Evolutionary conservation across 2,329 filamentous ascomycete genomes (phyloP).

Genomic region (Fusarium kyushuense): DNA sequence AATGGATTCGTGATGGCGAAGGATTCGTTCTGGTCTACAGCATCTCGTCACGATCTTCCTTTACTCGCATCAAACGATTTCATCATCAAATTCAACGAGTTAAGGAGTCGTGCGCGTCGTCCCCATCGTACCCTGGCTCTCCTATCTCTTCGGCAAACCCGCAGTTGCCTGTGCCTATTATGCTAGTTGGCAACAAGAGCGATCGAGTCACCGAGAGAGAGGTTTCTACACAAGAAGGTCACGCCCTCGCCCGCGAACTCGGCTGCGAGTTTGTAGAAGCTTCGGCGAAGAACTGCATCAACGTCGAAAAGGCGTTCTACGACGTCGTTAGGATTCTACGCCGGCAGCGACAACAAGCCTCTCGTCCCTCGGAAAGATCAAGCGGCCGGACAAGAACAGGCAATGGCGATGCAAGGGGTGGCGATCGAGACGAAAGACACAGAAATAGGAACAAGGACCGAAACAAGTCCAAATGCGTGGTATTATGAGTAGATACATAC

Average conservation of each 20-base stretch:
- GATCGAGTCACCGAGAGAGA: constrained; percentile 96
- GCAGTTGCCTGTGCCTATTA: constrained; percentile 85
- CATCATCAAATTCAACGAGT: constrained; percentile 97
- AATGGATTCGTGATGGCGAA: constrained; percentile 98
- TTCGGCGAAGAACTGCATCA: constrained; percentile 97
- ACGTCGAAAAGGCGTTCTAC: constrained; percentile 98
- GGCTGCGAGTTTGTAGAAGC: constrained; percentile 98
- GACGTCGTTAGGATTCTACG: constrained; percentile 94
- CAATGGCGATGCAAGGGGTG: constrained; percentile 53
- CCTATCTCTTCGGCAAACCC: constrained; percentile 71
- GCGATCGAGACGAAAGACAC: constrained; percentile 52
- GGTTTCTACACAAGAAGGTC: constrained; percentile 95
- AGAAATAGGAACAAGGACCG: constrained; percentile 53
- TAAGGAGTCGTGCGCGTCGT: constrained; percentile 87
- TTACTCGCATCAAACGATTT: constrained; percentile 93
- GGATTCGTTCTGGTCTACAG: constrained; percentile 98
- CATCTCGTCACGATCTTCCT: constrained; percentile 96
- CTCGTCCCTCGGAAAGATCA: constrained; percentile 54
- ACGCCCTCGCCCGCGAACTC: constrained; percentile 88
- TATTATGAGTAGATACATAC: constrained; percentile 53
- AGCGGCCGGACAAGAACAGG: constrained; percentile 55
- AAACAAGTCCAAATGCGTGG: constrained; percentile 54
- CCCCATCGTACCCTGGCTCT: constrained; percentile 81
- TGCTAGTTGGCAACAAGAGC: constrained; percentile 99
- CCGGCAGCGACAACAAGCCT: constrained; percentile 76